Base-by-base conservation (phyloP, 305 asterid genomes). In the Coffea humblotiana region DNA sequence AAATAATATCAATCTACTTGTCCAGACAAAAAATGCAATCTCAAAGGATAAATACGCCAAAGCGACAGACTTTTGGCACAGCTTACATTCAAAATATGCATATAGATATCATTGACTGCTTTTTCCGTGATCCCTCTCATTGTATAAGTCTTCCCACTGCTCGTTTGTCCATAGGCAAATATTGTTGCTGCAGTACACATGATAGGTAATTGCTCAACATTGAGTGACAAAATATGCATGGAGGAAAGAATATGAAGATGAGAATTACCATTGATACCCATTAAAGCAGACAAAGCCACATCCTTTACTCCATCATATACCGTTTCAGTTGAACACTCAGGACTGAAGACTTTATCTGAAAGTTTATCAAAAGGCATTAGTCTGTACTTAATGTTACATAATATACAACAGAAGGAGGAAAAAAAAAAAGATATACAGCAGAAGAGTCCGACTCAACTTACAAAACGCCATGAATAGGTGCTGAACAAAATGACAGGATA, bases 91-190 rank as follows among this genome's bases (percentile, higher is more conserved):
- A 90, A 82, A 80, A 95, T 93, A 83, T 95, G 99, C 86, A 78
- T 82, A 88, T 93, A 93, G 72, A 95, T 93, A 87, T 95, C 99
- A 82, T 93, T 86, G 73, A 93, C 99, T 75, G 98, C 98, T 89
- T 95, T 93, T 90, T 93, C 99, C 0, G 96, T 89, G 79, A 95
- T 92, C 80, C 99, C 98, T 83, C 94, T 88, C 99, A 95, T 93
- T 13, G 99, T 95, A 84, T 87, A 93, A 67, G 99, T 95, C 77
- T 95, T 95, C 74, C 99, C 99, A 80, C 99, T 93, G 92, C 99
- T 95, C 29, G 99, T 95, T 86, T 95, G 99, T 60, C 99, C 99
- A 61, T 95, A 95, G 2, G 99, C 99, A 91, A 95, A 95, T 84
- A 95, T 92, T 56, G 99, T 95, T 72, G 99, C 99, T 95, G 90